Conservation (phyloP, 768 basidiomycete genomes). For the Rhizopogon salebrosus region DNA sequence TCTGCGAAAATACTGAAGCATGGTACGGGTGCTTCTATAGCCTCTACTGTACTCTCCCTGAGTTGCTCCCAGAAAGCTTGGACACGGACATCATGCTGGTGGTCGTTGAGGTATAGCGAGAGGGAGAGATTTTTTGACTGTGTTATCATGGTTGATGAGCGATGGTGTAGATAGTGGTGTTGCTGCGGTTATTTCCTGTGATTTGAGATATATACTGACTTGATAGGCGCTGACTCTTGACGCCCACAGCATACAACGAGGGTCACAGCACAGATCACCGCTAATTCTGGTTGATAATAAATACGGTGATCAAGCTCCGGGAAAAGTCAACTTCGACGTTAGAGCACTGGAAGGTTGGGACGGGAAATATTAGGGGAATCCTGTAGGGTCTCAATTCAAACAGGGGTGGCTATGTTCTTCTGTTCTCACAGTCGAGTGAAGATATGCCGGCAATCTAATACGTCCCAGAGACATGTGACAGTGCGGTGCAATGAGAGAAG, state of each 20-base stretch:
- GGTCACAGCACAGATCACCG: background rate
- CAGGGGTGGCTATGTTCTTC: too few species aligned
- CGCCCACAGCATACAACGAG: background rate
- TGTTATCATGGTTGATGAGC: background rate
- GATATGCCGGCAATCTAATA: too few species aligned
- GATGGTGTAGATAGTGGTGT: background rate
- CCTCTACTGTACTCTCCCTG: conserved; percentile 20
- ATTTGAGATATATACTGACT: background rate
- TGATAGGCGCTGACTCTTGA: background rate
- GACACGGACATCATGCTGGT: background rate
- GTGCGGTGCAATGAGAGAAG: background rate
- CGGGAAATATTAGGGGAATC: too few species aligned
- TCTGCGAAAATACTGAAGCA: conserved; percentile 18
- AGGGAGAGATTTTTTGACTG: background rate
- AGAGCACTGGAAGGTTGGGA: too few species aligned
- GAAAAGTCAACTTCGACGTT: too few species aligned
- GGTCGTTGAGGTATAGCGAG: background rate
- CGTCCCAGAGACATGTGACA: background rate
- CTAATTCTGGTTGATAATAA: background rate
- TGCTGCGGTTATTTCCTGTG: background rate
- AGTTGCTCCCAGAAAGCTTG: conserved; percentile 19
- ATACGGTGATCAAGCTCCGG: too few species aligned
- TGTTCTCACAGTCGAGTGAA: background rate
- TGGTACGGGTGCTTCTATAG: conserved; percentile 20
- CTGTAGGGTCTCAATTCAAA: too few species aligned